Percentiles rank a stretch among this genome's conserved stretches.
phyloP scores from a whole-genome alignment of 148 eudicot genomes.

The Mesembryanthemum crystallinum region DNA sequence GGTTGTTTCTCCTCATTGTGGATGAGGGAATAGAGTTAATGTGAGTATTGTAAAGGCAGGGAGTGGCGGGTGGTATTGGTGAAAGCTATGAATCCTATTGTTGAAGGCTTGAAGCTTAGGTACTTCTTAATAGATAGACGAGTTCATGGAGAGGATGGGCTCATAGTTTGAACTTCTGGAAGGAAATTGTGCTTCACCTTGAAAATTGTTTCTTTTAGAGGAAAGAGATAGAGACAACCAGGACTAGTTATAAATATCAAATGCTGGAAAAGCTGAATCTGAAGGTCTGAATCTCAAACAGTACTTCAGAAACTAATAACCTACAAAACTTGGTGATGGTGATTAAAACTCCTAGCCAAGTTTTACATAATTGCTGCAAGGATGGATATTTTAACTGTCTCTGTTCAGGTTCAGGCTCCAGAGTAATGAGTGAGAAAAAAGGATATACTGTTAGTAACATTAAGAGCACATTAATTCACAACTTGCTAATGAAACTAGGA shows the following conservation, averaged over 20 bases:
- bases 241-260: not conserved
- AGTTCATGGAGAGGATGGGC: not conserved
- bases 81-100: not conserved
- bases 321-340: not conserved
- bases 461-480: not conserved
- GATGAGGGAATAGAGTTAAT: not conserved
- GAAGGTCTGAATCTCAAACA: not conserved
- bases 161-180: not conserved
- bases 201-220: not conserved
- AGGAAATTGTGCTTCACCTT: not conserved
- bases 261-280: not conserved
- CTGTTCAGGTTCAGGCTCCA: not conserved
- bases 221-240: not conserved
- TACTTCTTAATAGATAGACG: not conserved
- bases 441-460: not conserved
- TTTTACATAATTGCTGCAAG: not conserved
- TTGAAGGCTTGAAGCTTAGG: not conserved
- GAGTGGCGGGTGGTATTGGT: too few species aligned
- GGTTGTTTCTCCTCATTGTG: not conserved
- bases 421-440: not conserved
- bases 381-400: not conserved
- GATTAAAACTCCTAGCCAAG: not conserved
- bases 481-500: too few species aligned
- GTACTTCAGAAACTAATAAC: not conserved
- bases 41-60: not conserved